A percentile compares a stretch with the other conserved stretches of the same genome.
Conservation (phyloP, 2,329 filamentous ascomycete species). For the Cadophora sp. region DNA sequence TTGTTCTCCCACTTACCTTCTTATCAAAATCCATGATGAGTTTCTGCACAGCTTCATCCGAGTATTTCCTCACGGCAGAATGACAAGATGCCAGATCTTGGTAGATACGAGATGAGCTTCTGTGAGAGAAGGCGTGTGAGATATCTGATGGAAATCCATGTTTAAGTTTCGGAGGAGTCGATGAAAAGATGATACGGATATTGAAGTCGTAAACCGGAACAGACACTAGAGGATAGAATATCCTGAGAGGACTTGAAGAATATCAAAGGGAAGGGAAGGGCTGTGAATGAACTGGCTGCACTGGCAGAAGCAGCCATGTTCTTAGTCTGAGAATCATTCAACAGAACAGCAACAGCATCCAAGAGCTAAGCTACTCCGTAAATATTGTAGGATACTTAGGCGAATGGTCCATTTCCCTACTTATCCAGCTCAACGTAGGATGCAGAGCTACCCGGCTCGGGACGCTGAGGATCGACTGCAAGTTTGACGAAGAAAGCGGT, state of each 20-base stretch:
- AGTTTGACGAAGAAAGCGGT: background rate
- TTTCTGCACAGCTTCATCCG: slow-evolving; percentile 20
- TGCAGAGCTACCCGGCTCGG: background rate
- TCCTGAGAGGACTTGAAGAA: no score
- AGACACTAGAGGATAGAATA: background rate
- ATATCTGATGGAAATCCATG: slow-evolving; percentile 33
- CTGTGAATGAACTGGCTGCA: background rate
- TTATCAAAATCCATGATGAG: slow-evolving; percentile 27
- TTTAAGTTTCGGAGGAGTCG: slow-evolving; percentile 16
- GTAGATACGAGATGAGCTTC: slow-evolving; percentile 36
- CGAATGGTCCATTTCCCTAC: no score
- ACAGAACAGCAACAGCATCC: background rate
- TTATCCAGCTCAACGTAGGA: background rate
- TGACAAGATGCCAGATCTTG: slow-evolving; percentile 37
- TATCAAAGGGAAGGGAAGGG: background rate
- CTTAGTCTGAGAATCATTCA: background rate
- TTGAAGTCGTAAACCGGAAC: background rate
- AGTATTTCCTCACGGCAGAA: slow-evolving; percentile 16
- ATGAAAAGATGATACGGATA: background rate
- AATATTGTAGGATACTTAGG: background rate
- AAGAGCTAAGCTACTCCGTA: background rate
- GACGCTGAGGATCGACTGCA: no score
- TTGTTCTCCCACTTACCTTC: slow-evolving; percentile 26
- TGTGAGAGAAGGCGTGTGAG: slow-evolving; percentile 39
- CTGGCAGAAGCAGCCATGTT: background rate